Evolutionary conservation across 73 alveolate species (phyloP).

Genomic region (Paramecium sexaurelia): DNA sequence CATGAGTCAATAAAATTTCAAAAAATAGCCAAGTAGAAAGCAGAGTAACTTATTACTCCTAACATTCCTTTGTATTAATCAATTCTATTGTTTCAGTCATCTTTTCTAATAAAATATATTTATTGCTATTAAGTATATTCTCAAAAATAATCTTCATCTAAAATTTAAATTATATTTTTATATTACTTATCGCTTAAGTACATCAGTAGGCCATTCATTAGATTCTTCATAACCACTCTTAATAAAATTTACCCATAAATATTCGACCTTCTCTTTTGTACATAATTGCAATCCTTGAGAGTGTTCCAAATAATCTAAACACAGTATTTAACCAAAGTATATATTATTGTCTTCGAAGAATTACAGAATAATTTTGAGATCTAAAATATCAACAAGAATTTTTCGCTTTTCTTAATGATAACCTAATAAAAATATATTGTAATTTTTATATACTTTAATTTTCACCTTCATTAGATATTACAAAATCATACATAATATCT

Average conservation of each 20-base stretch:
- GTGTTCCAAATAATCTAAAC: neutral
- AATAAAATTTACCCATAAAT: neutral
- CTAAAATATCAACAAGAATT: neutral
- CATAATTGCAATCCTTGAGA: neutral
- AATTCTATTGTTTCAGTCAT: neutral
- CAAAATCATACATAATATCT: conserved; percentile 38
- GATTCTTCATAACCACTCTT: neutral
- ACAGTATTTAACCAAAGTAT: neutral
- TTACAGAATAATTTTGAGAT: neutral
- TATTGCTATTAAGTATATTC: neutral
- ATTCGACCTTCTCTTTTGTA: neutral
- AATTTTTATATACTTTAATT: neutral
- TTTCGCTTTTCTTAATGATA: neutral
- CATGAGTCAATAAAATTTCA: neutral
- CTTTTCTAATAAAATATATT: neutral
- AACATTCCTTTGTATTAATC: neutral
- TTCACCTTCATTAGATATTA: neutral
- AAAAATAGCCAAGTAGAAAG: neutral
- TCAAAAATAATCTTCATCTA: neutral
- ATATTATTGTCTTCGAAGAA: neutral
- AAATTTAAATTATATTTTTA: neutral
- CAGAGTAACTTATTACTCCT: neutral
- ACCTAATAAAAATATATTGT: neutral
- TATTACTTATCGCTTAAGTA: neutral
- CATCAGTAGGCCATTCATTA: neutral